Conservation (phyloP, 176 grass and related monocot genomes). For the Carex cristatella region DNA sequence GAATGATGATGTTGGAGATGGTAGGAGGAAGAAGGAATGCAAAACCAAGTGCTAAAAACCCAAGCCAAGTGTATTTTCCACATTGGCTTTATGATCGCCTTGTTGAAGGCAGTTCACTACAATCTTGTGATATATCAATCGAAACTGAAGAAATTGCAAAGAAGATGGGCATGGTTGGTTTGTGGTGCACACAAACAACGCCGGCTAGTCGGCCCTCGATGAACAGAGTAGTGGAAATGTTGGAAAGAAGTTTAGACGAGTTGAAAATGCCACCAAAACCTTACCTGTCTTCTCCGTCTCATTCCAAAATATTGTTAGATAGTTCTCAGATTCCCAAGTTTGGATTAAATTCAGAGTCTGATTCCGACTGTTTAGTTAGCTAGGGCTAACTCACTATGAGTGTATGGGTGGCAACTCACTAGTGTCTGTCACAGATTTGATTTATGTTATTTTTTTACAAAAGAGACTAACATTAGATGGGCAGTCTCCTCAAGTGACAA, state of each 20-base stretch:
- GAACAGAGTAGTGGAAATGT: slow-evolving; percentile 44
- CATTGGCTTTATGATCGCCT: slow-evolving; percentile 55
- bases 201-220: slow-evolving; percentile 40
- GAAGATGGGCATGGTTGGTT: slow-evolving; percentile 32
- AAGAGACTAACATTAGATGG: too few relatives aligned
- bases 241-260: slow-evolving; percentile 22
- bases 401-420: too few relatives aligned
- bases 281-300: neutral
- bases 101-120: slow-evolving; percentile 7
- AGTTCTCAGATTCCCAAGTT: neutral
- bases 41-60: slow-evolving; percentile 35
- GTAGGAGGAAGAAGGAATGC: slow-evolving; percentile 36
- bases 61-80: slow-evolving; percentile 28
- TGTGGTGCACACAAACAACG: slow-evolving; percentile 47
- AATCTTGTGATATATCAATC: neutral
- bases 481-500: too few relatives aligned
- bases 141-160: slow-evolving; percentile 25
- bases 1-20: slow-evolving; percentile 52
- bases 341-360: too few relatives aligned
- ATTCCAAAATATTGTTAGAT: neutral
- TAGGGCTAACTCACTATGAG: too few relatives aligned
- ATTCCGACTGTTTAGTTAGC: too few relatives aligned
- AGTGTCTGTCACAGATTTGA: too few relatives aligned
- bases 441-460: too few relatives aligned
- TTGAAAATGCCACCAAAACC: slow-evolving; percentile 35